Evolutionary conservation across 2,329 filamentous ascomycete species (phyloP), one percentile per base, ranked within the genome.

Genomic region (Chalaropsis thielavioides): DNA sequence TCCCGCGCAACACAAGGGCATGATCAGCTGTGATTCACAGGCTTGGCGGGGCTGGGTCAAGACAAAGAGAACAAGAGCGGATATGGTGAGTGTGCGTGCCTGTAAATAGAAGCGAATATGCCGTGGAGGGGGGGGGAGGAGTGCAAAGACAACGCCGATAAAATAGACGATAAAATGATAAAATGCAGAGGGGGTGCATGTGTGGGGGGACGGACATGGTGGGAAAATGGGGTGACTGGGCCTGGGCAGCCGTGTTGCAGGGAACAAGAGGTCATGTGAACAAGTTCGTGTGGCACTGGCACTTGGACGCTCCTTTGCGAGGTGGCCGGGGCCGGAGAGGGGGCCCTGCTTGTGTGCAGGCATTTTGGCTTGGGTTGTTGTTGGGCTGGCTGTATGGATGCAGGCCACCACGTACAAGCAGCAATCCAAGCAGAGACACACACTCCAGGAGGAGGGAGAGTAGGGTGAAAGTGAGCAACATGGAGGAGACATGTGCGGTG

Each of bases 321-420:
- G 5, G 24, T 19, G 51, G 51, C 51, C 51, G 19, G 62, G 31
- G 17, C 44, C 56, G 38, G 63, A 62, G 54, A 64, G 35, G 40
- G 62, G 22, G 31, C 19, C 19, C 35, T 41, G 59, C 61, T 62
- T 61, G 38, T n/a, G 54, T 58, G 59, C 64, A 66, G 59, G 62
- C 64, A 58, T 38, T 58, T 58, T 58, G 24, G 46, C 19, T 24
- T 24, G 35, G 35, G 35, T 38, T 6, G 1, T 38, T 38, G 31
- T 3, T 31, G 7, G 65, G 62, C 61, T 64, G 67, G 64, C 66
- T 68, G 67, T 67, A 66, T 68, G 46, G 19, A 38, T 38, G 65
- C 46, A 64, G 61, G 15, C 43, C n/a, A 6, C 15, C 15, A 46
- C n/a, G 2, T 17, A 19, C n/a, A 46, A 15, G 43, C 43, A 46